phyloP scores from a whole-genome alignment of 2,329 filamentous ascomycete species.

The Ophiostoma ips region DNA sequence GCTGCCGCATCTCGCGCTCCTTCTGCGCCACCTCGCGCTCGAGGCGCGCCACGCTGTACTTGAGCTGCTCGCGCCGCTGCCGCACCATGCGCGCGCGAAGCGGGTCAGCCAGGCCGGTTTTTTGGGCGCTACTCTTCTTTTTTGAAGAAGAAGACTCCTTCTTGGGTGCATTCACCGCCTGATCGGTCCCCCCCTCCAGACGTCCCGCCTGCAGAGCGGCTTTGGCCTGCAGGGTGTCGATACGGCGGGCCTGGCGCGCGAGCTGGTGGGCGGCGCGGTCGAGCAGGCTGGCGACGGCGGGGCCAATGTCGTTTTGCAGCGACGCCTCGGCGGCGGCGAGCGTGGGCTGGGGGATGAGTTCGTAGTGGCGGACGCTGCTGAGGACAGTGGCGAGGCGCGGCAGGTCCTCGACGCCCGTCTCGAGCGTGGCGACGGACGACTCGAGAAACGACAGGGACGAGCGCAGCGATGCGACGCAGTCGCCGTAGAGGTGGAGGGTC shows the following conservation, averaged over 20 bases:
- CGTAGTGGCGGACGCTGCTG: conserved; percentile 63
- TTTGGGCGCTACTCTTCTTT: not conserved
- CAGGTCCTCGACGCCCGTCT: conserved; percentile 40
- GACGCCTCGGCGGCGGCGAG: conserved; percentile 71
- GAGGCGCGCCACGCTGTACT: conserved; percentile 74
- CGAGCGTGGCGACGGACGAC: conserved; percentile 44
- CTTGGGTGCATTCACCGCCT: not conserved
- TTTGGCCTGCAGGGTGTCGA: conserved; percentile 71
- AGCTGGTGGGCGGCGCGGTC: conserved; percentile 71
- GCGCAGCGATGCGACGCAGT: conserved; percentile 46
- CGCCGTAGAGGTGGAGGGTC: conserved; percentile 27
- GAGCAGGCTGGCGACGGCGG: conserved; percentile 67
- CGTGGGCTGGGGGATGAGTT: conserved; percentile 75
- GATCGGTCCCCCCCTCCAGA: conserved; percentile 20
- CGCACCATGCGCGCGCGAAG: conserved; percentile 46
- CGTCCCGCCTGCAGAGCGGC: conserved; percentile 70
- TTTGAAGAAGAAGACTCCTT: no score
- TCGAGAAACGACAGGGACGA: conserved; percentile 47
- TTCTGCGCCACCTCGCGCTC: conserved; percentile 76
- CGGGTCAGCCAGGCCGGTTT: conserved; percentile 21
- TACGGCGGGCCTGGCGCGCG: conserved; percentile 67
- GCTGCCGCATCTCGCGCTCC: conserved; percentile 43
- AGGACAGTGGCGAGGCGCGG: conserved; percentile 41
- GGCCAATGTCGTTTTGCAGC: conserved; percentile 78
- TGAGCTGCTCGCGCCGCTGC: conserved; percentile 72